Percentiles rank a stretch among this genome's conserved stretches.
phyloP scores from a whole-genome alignment of 257 asterid genomes.

The Perilla frutescens region DNA sequence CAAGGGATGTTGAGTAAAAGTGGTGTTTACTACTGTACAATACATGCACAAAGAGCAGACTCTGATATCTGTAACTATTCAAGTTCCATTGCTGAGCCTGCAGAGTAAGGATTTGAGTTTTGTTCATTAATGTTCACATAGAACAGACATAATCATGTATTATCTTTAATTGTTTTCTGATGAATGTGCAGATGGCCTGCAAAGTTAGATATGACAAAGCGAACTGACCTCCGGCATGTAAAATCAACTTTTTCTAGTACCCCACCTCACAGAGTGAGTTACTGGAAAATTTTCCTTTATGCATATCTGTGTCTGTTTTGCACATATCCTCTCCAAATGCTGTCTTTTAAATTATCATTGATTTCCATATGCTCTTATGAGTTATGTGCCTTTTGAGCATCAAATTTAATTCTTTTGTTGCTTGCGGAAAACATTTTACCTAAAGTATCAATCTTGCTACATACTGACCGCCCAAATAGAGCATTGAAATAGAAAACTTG shows the following conservation, averaged over 20 bases:
- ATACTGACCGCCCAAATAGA: background rate
- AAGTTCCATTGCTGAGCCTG: conserved; percentile 72
- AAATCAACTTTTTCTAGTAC: conserved; percentile 75
- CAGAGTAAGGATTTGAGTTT: conserved; percentile 59
- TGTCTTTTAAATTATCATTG: conserved; percentile 8
- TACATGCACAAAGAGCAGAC: conserved; percentile 78
- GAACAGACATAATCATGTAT: background rate
- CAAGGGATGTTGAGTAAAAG: conserved; percentile 91
- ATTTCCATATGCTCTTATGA: background rate
- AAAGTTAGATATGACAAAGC: conserved; percentile 87
- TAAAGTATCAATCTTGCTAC: background rate
- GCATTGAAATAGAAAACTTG: background rate
- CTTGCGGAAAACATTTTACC: conserved; percentile 7
- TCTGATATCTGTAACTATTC: conserved; percentile 85
- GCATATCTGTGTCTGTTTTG: background rate
- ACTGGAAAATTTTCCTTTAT: conserved; percentile 2
- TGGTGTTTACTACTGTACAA: conserved; percentile 77
- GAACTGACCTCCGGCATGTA: conserved; percentile 89
- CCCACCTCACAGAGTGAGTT: conserved; percentile 77
- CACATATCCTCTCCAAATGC: conserved; percentile 1
- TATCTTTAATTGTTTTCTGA: conserved; percentile 23
- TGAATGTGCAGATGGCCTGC: conserved; percentile 90
- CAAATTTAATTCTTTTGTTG: conserved; percentile 1
- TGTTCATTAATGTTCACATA: conserved; percentile 32
- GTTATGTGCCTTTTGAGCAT: conserved; percentile 12